Percentiles rank a stretch among this genome's conserved stretches.
Conservation (phyloP, 495 filamentous ascomycete genomes). For the Jackrogersella multiformis region DNA sequence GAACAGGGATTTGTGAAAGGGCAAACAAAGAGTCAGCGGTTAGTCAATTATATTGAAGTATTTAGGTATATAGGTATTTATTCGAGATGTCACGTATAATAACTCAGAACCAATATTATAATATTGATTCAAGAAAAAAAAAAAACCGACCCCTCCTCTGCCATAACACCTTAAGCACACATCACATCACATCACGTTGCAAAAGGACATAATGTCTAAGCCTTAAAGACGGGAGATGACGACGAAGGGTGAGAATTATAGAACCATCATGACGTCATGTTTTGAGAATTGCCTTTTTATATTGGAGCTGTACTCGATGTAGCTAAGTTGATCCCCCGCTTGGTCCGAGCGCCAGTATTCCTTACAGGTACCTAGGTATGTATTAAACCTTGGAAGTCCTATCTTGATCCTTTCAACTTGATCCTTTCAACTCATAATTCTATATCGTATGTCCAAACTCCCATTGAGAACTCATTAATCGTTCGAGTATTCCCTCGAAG, state of each 20-base stretch:
- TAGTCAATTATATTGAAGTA: too few relatives aligned
- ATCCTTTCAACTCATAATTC: not conserved
- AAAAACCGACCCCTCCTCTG: constrained; percentile 4
- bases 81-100: constrained; percentile 1
- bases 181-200: constrained; percentile 38
- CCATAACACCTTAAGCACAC: not conserved
- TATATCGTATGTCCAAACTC: not conserved
- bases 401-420: too few relatives aligned
- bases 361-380: too few relatives aligned
- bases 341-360: constrained; percentile 9
- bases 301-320: not conserved
- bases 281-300: constrained; percentile 13
- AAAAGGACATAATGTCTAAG: constrained; percentile 6
- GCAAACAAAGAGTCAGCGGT: constrained; percentile 6
- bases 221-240: constrained; percentile 22
- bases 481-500: not conserved
- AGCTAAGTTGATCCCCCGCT: constrained; percentile 2
- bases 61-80: constrained; percentile 4
- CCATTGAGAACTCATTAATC: constrained; percentile 9
- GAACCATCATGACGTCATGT: constrained; percentile 39
- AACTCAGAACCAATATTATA: not conserved
- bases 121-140: not conserved
- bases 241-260: constrained; percentile 22
- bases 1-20: constrained; percentile 16
- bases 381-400: too few relatives aligned